Evolutionary conservation across 2,329 filamentous ascomycete species (phyloP).

Genomic region (Metarhizium guizhouense): DNA sequence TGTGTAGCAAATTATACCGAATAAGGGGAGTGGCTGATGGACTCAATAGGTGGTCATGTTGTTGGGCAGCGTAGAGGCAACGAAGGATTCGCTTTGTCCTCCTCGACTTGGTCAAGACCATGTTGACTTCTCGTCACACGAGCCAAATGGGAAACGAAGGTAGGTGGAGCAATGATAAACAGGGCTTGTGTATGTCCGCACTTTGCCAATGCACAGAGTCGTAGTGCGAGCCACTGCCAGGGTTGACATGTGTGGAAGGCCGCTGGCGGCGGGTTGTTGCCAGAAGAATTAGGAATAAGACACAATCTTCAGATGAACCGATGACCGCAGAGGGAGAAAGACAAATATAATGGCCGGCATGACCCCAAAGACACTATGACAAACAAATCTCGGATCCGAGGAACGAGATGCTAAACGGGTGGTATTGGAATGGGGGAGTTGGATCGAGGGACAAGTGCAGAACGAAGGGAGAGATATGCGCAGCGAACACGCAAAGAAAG

Average conservation of each 20-base stretch:
- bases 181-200: neutral
- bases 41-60: slow-evolving; percentile 29
- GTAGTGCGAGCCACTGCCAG: neutral
- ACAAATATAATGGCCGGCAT: slow-evolving; percentile 9
- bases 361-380: slow-evolving; percentile 6
- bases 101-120: slow-evolving; percentile 18
- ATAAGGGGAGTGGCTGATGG: slow-evolving; percentile 17
- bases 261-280: neutral
- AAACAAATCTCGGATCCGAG: slow-evolving; percentile 6
- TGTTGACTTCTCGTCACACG: slow-evolving; percentile 8
- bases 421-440: slow-evolving; percentile 3
- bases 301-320: neutral
- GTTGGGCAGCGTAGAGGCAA: slow-evolving; percentile 21
- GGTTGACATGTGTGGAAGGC: neutral
- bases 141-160: slow-evolving; percentile 1
- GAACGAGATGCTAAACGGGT: slow-evolving; percentile 5
- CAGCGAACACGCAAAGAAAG: slow-evolving; percentile 5
- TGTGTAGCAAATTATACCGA: slow-evolving; percentile 22
- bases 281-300: neutral
- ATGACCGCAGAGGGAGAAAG: neutral
- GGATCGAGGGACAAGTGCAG: neutral
- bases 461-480: slow-evolving; percentile 4
- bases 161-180: neutral
- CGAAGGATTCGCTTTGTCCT: slow-evolving; percentile 29
- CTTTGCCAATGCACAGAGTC: neutral